These are phyloP conservation scores for Tephrocybe sp. DNA, from an alignment of 768 basidiomycete species.

Conservation along the genomic window DNA sequence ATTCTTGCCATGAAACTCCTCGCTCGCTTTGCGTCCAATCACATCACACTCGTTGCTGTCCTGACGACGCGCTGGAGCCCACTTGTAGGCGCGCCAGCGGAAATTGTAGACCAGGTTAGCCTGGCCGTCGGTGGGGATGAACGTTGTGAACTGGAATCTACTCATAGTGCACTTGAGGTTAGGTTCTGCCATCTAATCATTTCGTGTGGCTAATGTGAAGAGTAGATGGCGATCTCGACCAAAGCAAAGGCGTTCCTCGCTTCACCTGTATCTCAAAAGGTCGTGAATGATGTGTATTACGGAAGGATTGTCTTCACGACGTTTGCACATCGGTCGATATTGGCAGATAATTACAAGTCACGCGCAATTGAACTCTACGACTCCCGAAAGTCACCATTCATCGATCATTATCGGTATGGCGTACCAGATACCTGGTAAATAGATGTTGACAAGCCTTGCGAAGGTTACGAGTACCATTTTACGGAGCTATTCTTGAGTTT, in stretches of 20 bases:
- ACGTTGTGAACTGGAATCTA: conserved; percentile 63
- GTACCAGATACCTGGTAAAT: not conserved
- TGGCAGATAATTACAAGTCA: conserved; percentile 89
- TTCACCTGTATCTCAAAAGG: conserved; percentile 79
- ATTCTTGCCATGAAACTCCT: conserved; percentile 87
- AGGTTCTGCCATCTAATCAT: conserved; percentile 20
- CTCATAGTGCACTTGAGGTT: conserved; percentile 86
- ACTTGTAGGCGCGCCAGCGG: conserved; percentile 67
- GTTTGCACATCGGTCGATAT: conserved; percentile 63
- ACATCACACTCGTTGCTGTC: conserved; percentile 75
- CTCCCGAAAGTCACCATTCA: conserved; percentile 59
- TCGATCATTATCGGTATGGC: conserved; percentile 78
- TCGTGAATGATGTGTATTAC: conserved; percentile 83
- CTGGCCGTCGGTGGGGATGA: conserved; percentile 50
- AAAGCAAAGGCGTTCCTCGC: conserved; percentile 82
- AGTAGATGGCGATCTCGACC: conserved; percentile 85
- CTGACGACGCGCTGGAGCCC: conserved; percentile 85
- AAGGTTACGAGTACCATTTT: conserved; percentile 80
- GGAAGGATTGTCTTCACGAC: conserved; percentile 73
- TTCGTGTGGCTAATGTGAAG: not conserved
- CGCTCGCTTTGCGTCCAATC: conserved; percentile 65
- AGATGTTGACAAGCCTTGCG: conserved; percentile 1
- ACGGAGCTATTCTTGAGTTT: conserved; percentile 75
- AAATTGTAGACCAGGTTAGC: conserved; percentile 68
- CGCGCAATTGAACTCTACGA: conserved; percentile 74